phyloP scores from a whole-genome alignment of 2,329 filamentous ascomycete genomes.

The Didymella exigua region DNA sequence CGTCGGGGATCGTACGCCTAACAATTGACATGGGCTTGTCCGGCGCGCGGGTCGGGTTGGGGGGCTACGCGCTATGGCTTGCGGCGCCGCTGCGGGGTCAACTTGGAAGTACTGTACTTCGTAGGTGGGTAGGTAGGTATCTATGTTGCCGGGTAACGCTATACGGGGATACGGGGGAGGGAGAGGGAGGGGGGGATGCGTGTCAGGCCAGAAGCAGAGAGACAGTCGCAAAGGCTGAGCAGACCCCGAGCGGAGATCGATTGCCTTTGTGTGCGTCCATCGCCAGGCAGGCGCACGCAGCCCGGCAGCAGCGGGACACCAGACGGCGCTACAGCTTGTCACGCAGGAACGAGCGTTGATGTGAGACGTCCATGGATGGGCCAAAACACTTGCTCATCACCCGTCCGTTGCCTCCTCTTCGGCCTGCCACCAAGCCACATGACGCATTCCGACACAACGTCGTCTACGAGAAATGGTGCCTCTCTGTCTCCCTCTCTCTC shows the following conservation, averaged over 20 bases:
- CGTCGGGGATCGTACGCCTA: slow-evolving; percentile 26
- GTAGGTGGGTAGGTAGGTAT: too few relatives aligned
- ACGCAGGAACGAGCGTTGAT: slow-evolving; percentile 24
- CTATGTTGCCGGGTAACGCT: slow-evolving; percentile 17
- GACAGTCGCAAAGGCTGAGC: not conserved
- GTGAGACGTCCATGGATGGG: slow-evolving; percentile 8
- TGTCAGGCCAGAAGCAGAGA: not conserved
- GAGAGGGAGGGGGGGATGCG: too few relatives aligned
- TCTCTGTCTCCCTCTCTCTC: too few relatives aligned
- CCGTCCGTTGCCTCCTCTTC: slow-evolving; percentile 14
- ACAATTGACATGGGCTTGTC: slow-evolving; percentile 43
- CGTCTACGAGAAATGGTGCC: too few relatives aligned
- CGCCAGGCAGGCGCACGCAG: slow-evolving; percentile 18
- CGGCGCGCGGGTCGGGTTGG: slow-evolving; percentile 24
- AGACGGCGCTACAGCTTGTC: slow-evolving; percentile 20
- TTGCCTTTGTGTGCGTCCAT: slow-evolving; percentile 17
- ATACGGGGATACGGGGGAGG: not conserved
- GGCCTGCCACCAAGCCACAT: slow-evolving; percentile 7
- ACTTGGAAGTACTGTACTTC: not conserved
- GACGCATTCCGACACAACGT: slow-evolving; percentile 1
- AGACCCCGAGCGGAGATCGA: not conserved
- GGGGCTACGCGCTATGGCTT: slow-evolving; percentile 21
- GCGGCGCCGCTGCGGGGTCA: slow-evolving; percentile 25
- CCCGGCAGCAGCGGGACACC: slow-evolving; percentile 1
- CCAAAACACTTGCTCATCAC: slow-evolving; percentile 5